These are phyloP conservation scores for Stygiomarasmius scandens DNA, from an alignment of 1,284 basidiomycete genomes.

Conservation along the genomic window DNA sequence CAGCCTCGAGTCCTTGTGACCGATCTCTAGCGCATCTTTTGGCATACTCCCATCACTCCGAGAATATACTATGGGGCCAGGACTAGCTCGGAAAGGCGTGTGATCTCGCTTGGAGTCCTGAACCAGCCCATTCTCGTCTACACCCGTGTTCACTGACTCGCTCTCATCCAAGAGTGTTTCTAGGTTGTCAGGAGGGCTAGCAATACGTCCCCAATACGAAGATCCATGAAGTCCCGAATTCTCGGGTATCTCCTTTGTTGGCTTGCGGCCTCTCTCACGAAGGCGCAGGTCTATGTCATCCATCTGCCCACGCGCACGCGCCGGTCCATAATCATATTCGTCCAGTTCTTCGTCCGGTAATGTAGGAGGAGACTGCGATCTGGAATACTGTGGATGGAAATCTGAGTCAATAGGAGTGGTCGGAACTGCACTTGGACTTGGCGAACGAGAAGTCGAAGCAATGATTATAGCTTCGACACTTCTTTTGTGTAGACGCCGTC, in stretches of 20 bases:
- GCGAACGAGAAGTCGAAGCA: constrained; percentile 34
- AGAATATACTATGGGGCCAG: background rate
- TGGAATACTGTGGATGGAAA: constrained; percentile 8
- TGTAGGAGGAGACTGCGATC: constrained; percentile 7
- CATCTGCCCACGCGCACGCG: constrained; percentile 1
- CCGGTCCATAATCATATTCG: background rate
- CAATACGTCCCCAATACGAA: background rate
- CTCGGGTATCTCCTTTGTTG: background rate
- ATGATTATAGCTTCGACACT: constrained; percentile 5
- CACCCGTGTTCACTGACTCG: background rate
- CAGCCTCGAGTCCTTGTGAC: constrained; percentile 2
- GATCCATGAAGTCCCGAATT: background rate
- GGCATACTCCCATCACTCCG: background rate
- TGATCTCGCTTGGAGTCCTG: background rate
- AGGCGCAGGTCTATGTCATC: background rate
- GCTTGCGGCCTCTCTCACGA: background rate
- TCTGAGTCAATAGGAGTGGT: constrained; percentile 38
- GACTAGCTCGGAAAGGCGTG: background rate
- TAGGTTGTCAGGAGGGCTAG: background rate
- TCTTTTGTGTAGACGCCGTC: constrained; percentile 38
- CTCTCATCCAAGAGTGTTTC: background rate
- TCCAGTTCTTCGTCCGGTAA: constrained; percentile 1
- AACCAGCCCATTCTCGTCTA: background rate
- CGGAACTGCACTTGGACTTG: constrained; percentile 42
- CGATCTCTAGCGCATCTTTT: background rate